These are phyloP conservation scores for Fraxinus quadrangulata DNA, from an alignment of 257 asterid genomes.

Conservation along the genomic window DNA sequence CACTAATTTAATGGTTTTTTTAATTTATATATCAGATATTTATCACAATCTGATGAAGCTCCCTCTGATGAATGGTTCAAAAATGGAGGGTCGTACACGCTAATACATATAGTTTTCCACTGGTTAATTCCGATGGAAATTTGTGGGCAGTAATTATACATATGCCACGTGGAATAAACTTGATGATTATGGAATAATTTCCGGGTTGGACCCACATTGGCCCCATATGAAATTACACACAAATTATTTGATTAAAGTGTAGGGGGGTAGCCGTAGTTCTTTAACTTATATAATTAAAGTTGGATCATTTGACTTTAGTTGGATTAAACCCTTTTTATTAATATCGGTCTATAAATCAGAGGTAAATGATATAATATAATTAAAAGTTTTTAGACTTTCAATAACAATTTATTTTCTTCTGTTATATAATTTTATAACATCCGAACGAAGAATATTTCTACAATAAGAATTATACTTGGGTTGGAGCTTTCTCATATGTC, in stretches of 20 bases:
- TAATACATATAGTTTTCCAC: not conserved
- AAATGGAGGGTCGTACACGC: constrained; percentile 26
- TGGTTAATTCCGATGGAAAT: constrained; percentile 3
- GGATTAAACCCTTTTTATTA: too few species aligned
- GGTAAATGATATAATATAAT: too few species aligned
- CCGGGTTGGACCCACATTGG: constrained; percentile 23
- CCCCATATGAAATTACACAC: not conserved
- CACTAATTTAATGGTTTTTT: constrained; percentile 7
- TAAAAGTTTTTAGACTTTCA: too few species aligned
- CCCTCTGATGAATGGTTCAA: constrained; percentile 20
- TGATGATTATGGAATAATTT: constrained; percentile 22
- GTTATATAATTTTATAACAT: too few species aligned
- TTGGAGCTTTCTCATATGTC: too few species aligned
- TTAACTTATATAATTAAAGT: too few species aligned
- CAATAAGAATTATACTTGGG: too few species aligned
- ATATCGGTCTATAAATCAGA: too few species aligned
- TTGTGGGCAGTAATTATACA: constrained; percentile 27
- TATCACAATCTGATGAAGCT: constrained; percentile 28
- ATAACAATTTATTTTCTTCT: too few species aligned
- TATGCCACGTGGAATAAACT: constrained; percentile 18
- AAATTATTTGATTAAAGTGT: not conserved
- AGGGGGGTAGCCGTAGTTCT: too few species aligned
- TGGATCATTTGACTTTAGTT: too few species aligned
- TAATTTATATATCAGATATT: constrained; percentile 23
- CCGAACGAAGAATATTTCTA: too few species aligned